Evolutionary conservation across 768 basidiomycete species (phyloP).

Genomic region (Suillus tomentosus): DNA sequence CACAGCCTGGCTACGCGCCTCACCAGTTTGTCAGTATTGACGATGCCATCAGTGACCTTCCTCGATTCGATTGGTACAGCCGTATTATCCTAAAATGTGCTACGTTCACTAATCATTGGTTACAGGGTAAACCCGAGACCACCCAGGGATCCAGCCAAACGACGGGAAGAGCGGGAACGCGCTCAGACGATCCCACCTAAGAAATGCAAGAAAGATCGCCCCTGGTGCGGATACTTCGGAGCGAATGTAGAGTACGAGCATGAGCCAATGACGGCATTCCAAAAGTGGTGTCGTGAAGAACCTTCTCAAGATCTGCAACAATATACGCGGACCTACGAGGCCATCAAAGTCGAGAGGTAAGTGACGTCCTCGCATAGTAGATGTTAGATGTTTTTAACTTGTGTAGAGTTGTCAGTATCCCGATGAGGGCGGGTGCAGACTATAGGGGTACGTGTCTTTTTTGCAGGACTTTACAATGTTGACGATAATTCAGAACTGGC

Average conservation of each 20-base stretch:
- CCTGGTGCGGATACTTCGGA: slow-evolving; percentile 36
- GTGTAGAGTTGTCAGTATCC: slow-evolving; percentile 60
- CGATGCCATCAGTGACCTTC: slow-evolving; percentile 76
- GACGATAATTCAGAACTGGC: slow-evolving; percentile 40
- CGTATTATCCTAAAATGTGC: neutral
- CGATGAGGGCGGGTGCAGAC: slow-evolving; percentile 58
- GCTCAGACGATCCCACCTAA: slow-evolving; percentile 32
- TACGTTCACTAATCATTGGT: neutral
- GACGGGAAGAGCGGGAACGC: slow-evolving; percentile 23
- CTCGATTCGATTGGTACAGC: slow-evolving; percentile 70
- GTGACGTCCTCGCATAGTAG: slow-evolving; percentile 21
- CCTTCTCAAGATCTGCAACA: slow-evolving; percentile 62
- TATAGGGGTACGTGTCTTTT: slow-evolving; percentile 51
- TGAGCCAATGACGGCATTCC: slow-evolving; percentile 42
- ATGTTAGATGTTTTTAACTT: slow-evolving; percentile 7
- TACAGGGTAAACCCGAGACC: slow-evolving; percentile 28
- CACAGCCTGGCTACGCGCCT: slow-evolving; percentile 51
- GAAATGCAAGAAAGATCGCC: slow-evolving; percentile 38
- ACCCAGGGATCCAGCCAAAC: slow-evolving; percentile 7
- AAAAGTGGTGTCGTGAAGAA: slow-evolving; percentile 47
- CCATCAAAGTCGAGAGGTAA: slow-evolving; percentile 59
- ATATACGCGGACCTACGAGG: slow-evolving; percentile 55
- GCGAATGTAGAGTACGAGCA: slow-evolving; percentile 34
- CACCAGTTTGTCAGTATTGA: slow-evolving; percentile 61
- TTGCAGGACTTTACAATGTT: neutral